Evolutionary conservation across 305 asterid species (phyloP).

Genomic region (Stenogyne calaminthoides): DNA sequence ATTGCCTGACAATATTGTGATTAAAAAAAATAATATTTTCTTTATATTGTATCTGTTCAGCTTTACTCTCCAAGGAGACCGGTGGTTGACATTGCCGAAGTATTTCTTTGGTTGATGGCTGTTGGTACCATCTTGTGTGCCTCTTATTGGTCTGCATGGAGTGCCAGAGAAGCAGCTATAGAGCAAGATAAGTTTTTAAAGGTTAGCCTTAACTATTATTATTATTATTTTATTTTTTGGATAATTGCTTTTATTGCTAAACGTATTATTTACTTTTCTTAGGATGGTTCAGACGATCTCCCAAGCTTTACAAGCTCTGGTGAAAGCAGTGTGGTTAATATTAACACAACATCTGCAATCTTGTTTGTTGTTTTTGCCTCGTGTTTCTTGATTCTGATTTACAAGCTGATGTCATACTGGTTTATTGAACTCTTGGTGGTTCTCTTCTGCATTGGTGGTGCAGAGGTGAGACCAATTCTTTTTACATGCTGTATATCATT

Average conservation of each 20-base stretch:
- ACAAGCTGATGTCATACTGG: conserved; percentile 86
- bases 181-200: conserved; percentile 81
- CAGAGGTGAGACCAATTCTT: conserved; percentile 56
- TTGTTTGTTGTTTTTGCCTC: conserved; percentile 81
- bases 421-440: conserved; percentile 85
- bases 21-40: conserved; percentile 11
- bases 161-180: conserved; percentile 80
- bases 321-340: conserved; percentile 73
- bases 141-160: conserved; percentile 97
- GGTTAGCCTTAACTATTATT: conserved; percentile 36
- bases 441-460: conserved; percentile 92
- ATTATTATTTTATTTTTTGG: background rate
- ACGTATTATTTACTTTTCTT: conserved; percentile 27
- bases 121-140: conserved; percentile 90
- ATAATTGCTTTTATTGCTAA: conserved; percentile 20
- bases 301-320: conserved; percentile 45
- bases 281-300: conserved; percentile 73
- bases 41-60: conserved; percentile 73
- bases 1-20: background rate
- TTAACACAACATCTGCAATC: conserved; percentile 75
- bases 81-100: conserved; percentile 89
- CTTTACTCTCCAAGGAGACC: conserved; percentile 92
- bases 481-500: conserved; percentile 2
- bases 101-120: conserved; percentile 94
- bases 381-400: conserved; percentile 77